Conservation (phyloP, 495 filamentous ascomycete species). For the Penicillium dipodomyicola region DNA sequence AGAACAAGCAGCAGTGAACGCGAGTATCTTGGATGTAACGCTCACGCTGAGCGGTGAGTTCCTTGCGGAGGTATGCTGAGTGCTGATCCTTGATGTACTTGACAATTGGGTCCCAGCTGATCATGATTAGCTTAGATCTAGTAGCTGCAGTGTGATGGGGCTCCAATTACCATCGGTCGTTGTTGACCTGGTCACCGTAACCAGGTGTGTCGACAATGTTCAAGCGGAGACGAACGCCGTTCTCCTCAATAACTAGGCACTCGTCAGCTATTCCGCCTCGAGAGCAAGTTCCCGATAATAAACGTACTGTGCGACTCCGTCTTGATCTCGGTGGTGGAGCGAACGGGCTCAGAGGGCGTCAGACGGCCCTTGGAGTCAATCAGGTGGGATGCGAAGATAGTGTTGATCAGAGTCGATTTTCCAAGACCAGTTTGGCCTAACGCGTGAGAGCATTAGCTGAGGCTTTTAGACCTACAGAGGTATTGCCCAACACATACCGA, state of each 20-base stretch:
- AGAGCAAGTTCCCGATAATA: neutral
- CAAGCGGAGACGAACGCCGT: constrained; percentile 72
- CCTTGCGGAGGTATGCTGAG: constrained; percentile 98
- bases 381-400: constrained; percentile 99
- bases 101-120: constrained; percentile 87
- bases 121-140: constrained; percentile 27
- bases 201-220: constrained; percentile 81
- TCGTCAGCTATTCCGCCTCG: constrained; percentile 18
- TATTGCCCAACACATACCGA: constrained; percentile 65
- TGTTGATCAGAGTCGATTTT: constrained; percentile 99
- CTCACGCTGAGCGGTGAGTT: constrained; percentile 98
- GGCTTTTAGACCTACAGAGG: neutral
- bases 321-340: constrained; percentile 96
- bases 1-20: constrained; percentile 99
- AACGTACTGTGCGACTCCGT: constrained; percentile 82
- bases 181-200: constrained; percentile 80
- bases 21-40: constrained; percentile 98
- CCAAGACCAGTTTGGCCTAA: constrained; percentile 96
- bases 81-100: constrained; percentile 99
- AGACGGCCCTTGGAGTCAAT: constrained; percentile 98
- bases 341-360: constrained; percentile 85
- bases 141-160: constrained; percentile 3
- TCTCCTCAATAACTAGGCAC: constrained; percentile 89
- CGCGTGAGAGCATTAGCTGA: neutral
- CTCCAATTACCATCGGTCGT: constrained; percentile 65